Conservation (phyloP, 108 stramenopile genomes). For the Nitzschia sp. region DNA sequence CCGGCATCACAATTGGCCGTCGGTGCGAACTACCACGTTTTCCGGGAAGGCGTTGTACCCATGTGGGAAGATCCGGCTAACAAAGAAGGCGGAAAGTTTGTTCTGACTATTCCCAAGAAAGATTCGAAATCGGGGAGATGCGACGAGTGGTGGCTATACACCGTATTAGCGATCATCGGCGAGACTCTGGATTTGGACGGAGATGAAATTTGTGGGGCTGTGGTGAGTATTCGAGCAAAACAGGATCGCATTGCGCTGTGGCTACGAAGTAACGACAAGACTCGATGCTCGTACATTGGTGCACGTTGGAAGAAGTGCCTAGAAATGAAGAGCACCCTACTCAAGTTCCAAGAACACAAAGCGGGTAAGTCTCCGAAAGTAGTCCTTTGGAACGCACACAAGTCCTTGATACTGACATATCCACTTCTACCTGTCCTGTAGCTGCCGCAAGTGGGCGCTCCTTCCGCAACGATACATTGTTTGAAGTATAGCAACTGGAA, state of each 20-base stretch:
- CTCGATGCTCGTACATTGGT: conserved; percentile 66
- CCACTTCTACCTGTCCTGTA: no score
- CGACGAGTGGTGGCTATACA: conserved; percentile 86
- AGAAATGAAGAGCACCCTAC: conserved; percentile 69
- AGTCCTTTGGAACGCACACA: no score
- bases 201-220: conserved; percentile 87
- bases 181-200: conserved; percentile 85
- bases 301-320: conserved; percentile 84
- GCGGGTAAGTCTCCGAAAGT: conserved; percentile 48
- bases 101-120: conserved; percentile 79
- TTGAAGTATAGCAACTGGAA: conserved; percentile 60
- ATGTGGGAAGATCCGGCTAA: conserved; percentile 95
- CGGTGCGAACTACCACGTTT: conserved; percentile 89
- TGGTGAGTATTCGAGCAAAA: conserved; percentile 80
- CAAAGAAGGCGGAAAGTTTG: conserved; percentile 85
- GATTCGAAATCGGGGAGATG: conserved; percentile 56
- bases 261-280: conserved; percentile 75
- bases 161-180: conserved; percentile 85
- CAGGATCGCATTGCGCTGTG: conserved; percentile 91
- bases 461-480: conserved; percentile 73
- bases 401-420: no score
- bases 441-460: conserved; percentile 80
- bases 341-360: conserved; percentile 87
- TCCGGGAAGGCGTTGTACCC: conserved; percentile 87
- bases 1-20: conserved; percentile 64